Evolutionary conservation across 331 rosid genomes (phyloP).

Genomic region (Rosa hybrid): DNA sequence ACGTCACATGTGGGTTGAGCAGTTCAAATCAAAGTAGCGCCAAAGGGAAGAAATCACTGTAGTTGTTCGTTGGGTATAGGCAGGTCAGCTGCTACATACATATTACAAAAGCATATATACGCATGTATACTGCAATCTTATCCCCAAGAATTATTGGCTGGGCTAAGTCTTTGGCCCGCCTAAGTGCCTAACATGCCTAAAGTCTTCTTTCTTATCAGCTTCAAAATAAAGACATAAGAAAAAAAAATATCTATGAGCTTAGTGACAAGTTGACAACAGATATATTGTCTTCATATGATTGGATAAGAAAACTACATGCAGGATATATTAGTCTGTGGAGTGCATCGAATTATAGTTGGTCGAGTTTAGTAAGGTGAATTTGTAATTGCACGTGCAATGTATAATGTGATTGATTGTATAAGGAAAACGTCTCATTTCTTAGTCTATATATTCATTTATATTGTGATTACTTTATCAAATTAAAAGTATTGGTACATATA

Average conservation of each 20-base stretch:
- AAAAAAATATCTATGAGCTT: neutral
- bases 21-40: slow-evolving; percentile 3
- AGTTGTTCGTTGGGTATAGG: neutral
- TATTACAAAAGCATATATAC: neutral
- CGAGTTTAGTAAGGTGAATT: too few relatives aligned
- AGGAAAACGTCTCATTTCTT: too few relatives aligned
- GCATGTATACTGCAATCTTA: neutral
- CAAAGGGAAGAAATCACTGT: slow-evolving; percentile 6
- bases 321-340: too few relatives aligned
- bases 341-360: neutral
- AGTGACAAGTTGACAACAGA: neutral
- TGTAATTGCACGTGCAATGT: too few relatives aligned
- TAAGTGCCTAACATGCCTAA: neutral
- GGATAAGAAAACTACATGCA: neutral
- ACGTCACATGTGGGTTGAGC: neutral
- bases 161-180: neutral
- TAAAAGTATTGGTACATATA: too few relatives aligned
- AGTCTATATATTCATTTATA: too few relatives aligned
- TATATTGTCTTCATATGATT: neutral
- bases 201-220: neutral
- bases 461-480: neutral
- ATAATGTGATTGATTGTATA: too few relatives aligned
- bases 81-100: neutral
- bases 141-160: neutral
- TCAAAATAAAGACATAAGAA: neutral